Evolutionary conservation across 768 basidiomycete species (phyloP), one percentile per base, ranked within the genome.

Genomic region (Suillus hirtellus): DNA sequence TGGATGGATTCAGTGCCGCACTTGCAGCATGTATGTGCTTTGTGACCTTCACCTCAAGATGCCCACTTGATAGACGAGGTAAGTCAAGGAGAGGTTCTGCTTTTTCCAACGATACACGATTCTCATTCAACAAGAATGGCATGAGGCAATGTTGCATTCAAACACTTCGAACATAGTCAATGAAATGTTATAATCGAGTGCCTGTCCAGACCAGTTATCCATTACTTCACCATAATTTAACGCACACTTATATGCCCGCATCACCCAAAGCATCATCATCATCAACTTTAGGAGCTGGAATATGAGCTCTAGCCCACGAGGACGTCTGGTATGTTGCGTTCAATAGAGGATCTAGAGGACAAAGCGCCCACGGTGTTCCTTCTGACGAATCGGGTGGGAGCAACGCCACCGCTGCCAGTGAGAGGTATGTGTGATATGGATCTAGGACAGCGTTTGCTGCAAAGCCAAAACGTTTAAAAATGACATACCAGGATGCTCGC

Each of bases 381-480:
- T 75, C 73, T 4, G 70, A 42, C 54, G 65, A 43, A 71, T 42
- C 67, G n/a, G 84, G 82, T 38, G 85, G 79, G 73, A 84, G 86
- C 70, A 96, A 81, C 1, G 93, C 81, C 21, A 96, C 69, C 0
- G 92, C 89, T 0, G 96, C 95, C 42, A 97, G 77, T 2, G 93
- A 87, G 37, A 98, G 80, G 73, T 98, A 99, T 0, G 96, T 97
- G 69, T 99, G 96, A 71, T 94, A 96, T 0, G 96, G 95, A 78
- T 99, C 96, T 90, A 70, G 27, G 38, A 64, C 49, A 35, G 49
- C 15, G 66, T 70, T 60, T 74, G 62, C 31, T 9, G 50, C 14
- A 5, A 43, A 47, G 43, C 49, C 46, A 8, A 55, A 34, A 15
- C 9, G 44, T 19, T 42, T 14, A 31, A 46, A 52, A 17, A 42